Conservation (phyloP, 805 yeast genomes). For the Yamadazyma phyllophila region DNA sequence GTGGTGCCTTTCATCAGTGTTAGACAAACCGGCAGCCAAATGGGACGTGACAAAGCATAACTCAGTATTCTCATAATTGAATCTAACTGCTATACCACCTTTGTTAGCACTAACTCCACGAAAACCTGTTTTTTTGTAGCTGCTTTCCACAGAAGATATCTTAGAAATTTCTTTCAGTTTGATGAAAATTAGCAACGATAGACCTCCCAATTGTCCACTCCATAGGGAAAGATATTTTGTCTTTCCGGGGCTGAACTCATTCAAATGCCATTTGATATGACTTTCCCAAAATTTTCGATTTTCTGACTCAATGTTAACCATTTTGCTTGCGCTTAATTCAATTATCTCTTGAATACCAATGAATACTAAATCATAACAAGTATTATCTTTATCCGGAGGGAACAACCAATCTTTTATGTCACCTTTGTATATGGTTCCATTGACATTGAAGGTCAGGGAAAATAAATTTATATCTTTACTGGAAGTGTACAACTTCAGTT, state of each 20-base stretch:
- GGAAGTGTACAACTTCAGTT: constrained; percentile 39
- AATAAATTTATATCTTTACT: constrained; percentile 41
- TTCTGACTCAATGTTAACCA: constrained; percentile 71
- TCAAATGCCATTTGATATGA: constrained; percentile 51
- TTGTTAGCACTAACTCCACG: constrained; percentile 86
- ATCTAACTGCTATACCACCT: constrained; percentile 75
- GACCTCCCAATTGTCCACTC: constrained; percentile 84
- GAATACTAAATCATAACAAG: constrained; percentile 67
- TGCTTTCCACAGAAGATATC: constrained; percentile 63
- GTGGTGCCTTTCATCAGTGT: constrained; percentile 78
- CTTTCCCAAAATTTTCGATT: constrained; percentile 65
- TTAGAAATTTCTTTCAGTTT: constrained; percentile 50
- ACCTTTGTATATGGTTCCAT: constrained; percentile 46
- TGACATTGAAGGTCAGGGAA: constrained; percentile 55
- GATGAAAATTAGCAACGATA: constrained; percentile 67
- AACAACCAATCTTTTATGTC: constrained; percentile 45
- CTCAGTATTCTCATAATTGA: constrained; percentile 62
- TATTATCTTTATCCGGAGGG: constrained; percentile 29
- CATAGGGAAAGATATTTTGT: constrained; percentile 56
- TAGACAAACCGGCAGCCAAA: constrained; percentile 88
- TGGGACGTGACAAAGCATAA: constrained; percentile 84
- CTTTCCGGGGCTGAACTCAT: constrained; percentile 29
- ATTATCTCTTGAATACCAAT: constrained; percentile 85
- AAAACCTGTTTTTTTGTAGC: constrained; percentile 85
- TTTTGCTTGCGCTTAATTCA: constrained; percentile 79